Base-by-base conservation (phyloP, 1,139 yeast species). In the Diutina ranongensis region DNA sequence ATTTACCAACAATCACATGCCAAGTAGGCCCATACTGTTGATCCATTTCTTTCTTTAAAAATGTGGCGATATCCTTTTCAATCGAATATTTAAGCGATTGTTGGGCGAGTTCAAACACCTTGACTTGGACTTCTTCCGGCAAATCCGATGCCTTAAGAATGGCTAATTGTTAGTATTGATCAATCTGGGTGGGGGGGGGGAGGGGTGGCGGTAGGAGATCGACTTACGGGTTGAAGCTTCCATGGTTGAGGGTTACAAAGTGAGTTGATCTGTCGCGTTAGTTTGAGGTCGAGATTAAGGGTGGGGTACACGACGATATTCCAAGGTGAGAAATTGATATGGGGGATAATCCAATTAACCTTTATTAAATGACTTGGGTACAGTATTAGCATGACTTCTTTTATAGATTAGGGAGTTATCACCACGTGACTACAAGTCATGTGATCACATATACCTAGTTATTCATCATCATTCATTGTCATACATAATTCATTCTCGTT, bases 1-100 rank as follows among this genome's bases (percentile, higher is more conserved):
- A 84, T 61, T 81, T 80, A 28, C 98, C 99, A 46, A 88, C 97
- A 49, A 92, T 78, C 28, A 88, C 94, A 61, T 92, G 97, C 98
- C 98, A 92, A 21, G 95, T 80, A 42, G 83, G 77, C 1, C 96
- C 96, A 55, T 74, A 83, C 49, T 64, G 55, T 46, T 64, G 67
- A 51, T 76, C 72, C 60, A 74, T 64, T 54, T 82, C 87, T 58
- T 84, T 85, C 67, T 92, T 92, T 52, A 89, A 68, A 51, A 68
- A 74, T 0, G 87, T 80, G 15, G 98, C 97, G 44, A 87, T 72
- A 52, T 89, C 97, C 56, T 83, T 74, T 50, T 80, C 83, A 36
- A 76, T 60, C 45, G 66, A 62, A 57, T 71, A 71, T 22, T 57
- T 53, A 31, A 57, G 49, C 3, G 85, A 78, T 50, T 74, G 76